Evolutionary conservation across 2,329 filamentous ascomycete genomes (phyloP), one percentile per base, ranked within the genome.

Genomic region (Fusarium robinianum): DNA sequence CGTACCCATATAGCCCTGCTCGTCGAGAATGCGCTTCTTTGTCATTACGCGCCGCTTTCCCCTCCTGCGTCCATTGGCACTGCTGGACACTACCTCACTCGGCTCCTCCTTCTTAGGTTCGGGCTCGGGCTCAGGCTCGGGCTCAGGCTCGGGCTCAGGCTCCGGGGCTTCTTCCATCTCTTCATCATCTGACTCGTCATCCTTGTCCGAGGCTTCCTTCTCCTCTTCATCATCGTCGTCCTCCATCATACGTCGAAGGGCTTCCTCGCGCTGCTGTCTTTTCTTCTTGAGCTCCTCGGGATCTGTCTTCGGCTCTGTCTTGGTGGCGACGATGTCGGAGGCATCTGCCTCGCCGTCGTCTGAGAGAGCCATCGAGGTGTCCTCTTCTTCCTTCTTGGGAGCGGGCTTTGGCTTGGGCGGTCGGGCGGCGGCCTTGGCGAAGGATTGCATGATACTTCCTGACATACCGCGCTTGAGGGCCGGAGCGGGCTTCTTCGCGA

Each of bases 1-100:
- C 83, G 67, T 75, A 91, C 88, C 87, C 48, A 96, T 78, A 66
- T 95, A 96, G 5, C 91, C 91, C 53, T 96, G 86, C 35, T 91
- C 89, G 55, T 96, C 91, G 66, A 90, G 85, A 41, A 87, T 79
- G 30, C 86, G 90, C 73, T 86, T 88, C 76, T 95, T 96, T 71
- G 88, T 90, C 81, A 88, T 89, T 6, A 96, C 81, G 58, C 85
- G 82, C 56, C 91, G 80, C 64, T 81, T 85, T 21, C 89, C 90
- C 52, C 90, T 81, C 46, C 88, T 78, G 25, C 90, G 80, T 0
- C 87, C 87, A 45, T 73, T 63, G n/a, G 62, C 62, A 5, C 63
- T 67, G 43, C 78, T 81, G 2, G 76, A 78, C 6, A 85, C 70
- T 5, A 79, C 70, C 46, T 79, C 76, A 18, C 75, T 65, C 2